Evolutionary conservation across 352 stramenopile species (phyloP).

Genomic region (Blastocystis sp.): DNA sequence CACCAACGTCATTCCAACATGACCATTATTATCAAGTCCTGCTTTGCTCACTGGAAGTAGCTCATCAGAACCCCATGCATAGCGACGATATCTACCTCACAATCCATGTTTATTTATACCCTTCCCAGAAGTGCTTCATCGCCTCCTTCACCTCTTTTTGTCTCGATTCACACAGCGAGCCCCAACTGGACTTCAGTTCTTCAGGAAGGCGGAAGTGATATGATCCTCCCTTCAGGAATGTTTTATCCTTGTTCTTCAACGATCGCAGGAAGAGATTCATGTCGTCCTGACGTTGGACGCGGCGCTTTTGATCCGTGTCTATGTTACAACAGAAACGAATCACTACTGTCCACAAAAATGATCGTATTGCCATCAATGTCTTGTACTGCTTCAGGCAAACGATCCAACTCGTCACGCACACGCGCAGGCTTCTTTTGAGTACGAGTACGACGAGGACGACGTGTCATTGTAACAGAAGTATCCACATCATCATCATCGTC

Average conservation of each 20-base stretch:
- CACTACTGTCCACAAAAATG: neutral
- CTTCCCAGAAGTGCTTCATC: constrained; percentile 19
- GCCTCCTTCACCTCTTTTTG: neutral
- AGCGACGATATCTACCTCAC: constrained; percentile 37
- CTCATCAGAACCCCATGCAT: constrained; percentile 63
- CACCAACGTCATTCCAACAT: constrained; percentile 79
- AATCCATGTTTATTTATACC: neutral
- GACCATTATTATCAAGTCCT: constrained; percentile 68
- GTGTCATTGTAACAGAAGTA: neutral
- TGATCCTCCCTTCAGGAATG: constrained; percentile 1
- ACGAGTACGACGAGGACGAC: neutral
- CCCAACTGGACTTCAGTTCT: neutral
- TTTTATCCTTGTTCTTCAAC: neutral
- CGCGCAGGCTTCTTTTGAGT: neutral
- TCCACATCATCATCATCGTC: neutral
- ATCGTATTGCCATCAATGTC: constrained; percentile 43
- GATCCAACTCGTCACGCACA: neutral
- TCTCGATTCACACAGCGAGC: neutral
- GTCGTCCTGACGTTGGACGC: neutral
- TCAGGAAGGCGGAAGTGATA: constrained; percentile 31
- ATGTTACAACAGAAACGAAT: neutral
- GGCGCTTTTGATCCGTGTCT: neutral
- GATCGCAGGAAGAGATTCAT: constrained; percentile 28
- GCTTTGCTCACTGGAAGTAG: constrained; percentile 63
- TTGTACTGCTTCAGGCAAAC: neutral